Conservation (phyloP, 768 basidiomycete species). For the Hebeloma cylindrosporum region DNA sequence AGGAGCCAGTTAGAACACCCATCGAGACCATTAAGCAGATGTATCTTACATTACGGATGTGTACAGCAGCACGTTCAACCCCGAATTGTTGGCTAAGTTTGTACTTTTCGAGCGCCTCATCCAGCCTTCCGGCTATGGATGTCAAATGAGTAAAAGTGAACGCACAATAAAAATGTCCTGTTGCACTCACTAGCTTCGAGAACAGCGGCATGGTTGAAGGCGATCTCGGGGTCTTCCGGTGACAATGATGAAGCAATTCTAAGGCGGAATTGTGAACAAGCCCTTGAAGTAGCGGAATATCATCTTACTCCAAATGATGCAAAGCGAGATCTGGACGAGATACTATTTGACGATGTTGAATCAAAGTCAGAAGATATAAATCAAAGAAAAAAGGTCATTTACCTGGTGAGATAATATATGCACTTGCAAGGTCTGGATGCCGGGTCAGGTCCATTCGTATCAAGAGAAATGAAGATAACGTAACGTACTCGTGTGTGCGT, state of each 20-base stretch:
- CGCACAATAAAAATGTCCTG: conserved; percentile 9
- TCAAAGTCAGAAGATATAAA: neutral
- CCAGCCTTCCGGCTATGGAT: conserved; percentile 67
- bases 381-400: conserved; percentile 10
- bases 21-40: conserved; percentile 8
- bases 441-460: neutral
- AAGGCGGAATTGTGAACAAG: conserved; percentile 32
- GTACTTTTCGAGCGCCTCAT: conserved; percentile 81
- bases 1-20: conserved; percentile 20
- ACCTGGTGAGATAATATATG: conserved; percentile 77
- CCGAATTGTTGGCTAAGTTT: conserved; percentile 75
- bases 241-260: conserved; percentile 82
- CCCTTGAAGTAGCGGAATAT: conserved; percentile 6
- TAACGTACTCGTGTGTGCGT: conserved; percentile 85
- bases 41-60: conserved; percentile 73
- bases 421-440: conserved; percentile 75
- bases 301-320: conserved; percentile 72
- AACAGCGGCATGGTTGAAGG: conserved; percentile 89
- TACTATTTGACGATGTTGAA: conserved; percentile 31
- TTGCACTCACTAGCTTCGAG: conserved; percentile 76
- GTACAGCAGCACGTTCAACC: conserved; percentile 78
- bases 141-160: conserved; percentile 32
- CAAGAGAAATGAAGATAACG: conserved; percentile 14
- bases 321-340: conserved; percentile 84
- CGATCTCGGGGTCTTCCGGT: conserved; percentile 88